A percentile compares a stretch with the other conserved stretches of the same genome.
phyloP scores from a whole-genome alignment of 1,139 yeast genomes.

The Citeromyces siamensis region DNA sequence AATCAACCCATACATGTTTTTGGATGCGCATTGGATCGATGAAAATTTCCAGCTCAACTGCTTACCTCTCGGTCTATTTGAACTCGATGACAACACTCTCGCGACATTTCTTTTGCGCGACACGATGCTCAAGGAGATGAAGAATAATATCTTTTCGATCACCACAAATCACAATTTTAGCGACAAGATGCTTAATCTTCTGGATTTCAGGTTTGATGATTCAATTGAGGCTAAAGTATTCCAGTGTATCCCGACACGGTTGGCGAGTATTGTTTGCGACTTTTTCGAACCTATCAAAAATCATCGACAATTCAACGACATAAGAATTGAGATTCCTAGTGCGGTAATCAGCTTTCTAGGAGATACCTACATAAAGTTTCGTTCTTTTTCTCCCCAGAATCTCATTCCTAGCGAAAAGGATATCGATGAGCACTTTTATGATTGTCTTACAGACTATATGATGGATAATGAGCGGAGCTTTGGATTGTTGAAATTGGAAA shows the following conservation, averaged over 20 bases:
- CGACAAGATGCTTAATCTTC: not conserved
- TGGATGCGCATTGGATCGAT: not conserved
- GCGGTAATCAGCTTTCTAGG: not conserved
- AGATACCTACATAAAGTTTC: not conserved
- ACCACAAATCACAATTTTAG: not conserved
- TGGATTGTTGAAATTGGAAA: not conserved
- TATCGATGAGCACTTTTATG: not conserved
- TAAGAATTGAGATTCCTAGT: not conserved
- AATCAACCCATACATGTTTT: not conserved
- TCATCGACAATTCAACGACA: not conserved
- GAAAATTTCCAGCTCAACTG: not conserved
- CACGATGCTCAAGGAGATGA: slow-evolving; percentile 1
- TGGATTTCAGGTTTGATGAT: not conserved
- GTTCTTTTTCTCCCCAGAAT: not conserved
- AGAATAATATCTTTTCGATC: not conserved
- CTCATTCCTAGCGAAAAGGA: not conserved
- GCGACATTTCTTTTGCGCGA: not conserved
- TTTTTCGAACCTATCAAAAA: not conserved
- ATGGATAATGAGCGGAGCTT: not conserved
- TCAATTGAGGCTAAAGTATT: not conserved
- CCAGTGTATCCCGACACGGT: not conserved
- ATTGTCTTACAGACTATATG: slow-evolving; percentile 1
- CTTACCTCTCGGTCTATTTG: slow-evolving; percentile 1
- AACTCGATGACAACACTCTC: not conserved
- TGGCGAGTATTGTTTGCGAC: not conserved